Evolutionary conservation across 148 eudicot species (phyloP), one percentile per base, ranked within the genome.

Genomic region (Oxyria digyna): DNA sequence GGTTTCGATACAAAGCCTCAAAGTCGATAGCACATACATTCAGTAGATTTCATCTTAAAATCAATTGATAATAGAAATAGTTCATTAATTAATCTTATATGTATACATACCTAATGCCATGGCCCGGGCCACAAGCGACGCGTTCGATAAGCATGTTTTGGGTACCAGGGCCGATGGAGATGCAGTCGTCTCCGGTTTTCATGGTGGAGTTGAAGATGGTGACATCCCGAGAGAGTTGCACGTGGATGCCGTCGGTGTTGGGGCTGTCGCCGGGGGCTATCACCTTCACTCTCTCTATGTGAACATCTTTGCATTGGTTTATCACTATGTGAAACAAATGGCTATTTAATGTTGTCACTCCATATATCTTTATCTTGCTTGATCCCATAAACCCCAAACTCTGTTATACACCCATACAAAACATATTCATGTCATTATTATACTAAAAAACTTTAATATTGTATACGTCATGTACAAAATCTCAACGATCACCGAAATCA

Each of bases 241-340:
- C 59, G 65, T 52, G 64, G 45, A 70, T 70, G 13, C 72, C 72
- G 50, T 70, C 65, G 18, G 72, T 70, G 65, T 70, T 70, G 43
- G 63, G 64, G 65, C 72, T 70, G 27, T 29, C 23, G 26, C 59
- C 59, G 10, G 72, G 40, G 8, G 57, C 59, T 8, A 29, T 46
- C 11, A 45, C 29, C 27, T 50, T 69, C 13, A 69, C 72, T 2
- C 40, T 40, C 24, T 78, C 78, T 1, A 86, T 14, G 45, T 42
- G 73, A 10, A 76, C 83, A 26, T 78, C 70, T 24, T 69, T 42
- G 73, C 84, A 86, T 17, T 68, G 73, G 37, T 78, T 73, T 27
- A 86, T 69, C n/a, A 75, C 82, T 33, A 86, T 73, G 77, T 86
- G 90, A 72, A 79, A 86, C 76, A 77, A 37, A 23, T 86, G 90